Evolutionary conservation across 2,329 filamentous ascomycete genomes (phyloP).

Genomic region (Fonsecaea pugnacius): DNA sequence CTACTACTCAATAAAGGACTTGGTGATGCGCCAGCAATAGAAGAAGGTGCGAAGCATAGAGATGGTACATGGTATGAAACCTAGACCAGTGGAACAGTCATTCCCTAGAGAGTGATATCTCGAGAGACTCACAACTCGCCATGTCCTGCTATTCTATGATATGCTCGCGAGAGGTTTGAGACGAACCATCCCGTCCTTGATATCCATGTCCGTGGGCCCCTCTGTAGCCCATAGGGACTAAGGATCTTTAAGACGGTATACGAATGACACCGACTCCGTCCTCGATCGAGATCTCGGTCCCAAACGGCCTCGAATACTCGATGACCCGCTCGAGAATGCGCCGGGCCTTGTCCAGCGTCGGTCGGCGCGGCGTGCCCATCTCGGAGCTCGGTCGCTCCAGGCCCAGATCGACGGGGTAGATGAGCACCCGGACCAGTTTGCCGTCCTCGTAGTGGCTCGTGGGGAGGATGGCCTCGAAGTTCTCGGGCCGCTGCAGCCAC

Average conservation of each 20-base stretch:
- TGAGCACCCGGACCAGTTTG: conserved; percentile 1
- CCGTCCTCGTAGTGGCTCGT: conserved; percentile 1
- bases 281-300: conserved; percentile 11
- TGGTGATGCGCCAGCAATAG: not conserved
- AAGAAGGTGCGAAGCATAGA: not conserved
- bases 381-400: conserved; percentile 6
- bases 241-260: not conserved
- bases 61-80: not conserved
- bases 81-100: not conserved
- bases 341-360: not conserved
- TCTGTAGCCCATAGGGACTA: not conserved
- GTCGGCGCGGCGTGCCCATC: conserved; percentile 8
- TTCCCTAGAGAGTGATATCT: too few relatives aligned
- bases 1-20: not conserved
- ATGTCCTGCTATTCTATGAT: too few relatives aligned
- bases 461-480: conserved; percentile 11
- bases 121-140: too few relatives aligned
- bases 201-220: too few relatives aligned
- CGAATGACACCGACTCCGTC: conserved; percentile 8
- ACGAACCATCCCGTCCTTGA: too few relatives aligned
- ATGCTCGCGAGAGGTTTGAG: too few relatives aligned
- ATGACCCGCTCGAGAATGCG: conserved; percentile 4
- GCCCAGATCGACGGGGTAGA: conserved; percentile 2
- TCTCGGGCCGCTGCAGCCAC: conserved; percentile 11
- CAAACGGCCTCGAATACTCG: conserved; percentile 16